Conservation (phyloP, 148 eudicot genomes). For the Vaccinium corymbosum region DNA sequence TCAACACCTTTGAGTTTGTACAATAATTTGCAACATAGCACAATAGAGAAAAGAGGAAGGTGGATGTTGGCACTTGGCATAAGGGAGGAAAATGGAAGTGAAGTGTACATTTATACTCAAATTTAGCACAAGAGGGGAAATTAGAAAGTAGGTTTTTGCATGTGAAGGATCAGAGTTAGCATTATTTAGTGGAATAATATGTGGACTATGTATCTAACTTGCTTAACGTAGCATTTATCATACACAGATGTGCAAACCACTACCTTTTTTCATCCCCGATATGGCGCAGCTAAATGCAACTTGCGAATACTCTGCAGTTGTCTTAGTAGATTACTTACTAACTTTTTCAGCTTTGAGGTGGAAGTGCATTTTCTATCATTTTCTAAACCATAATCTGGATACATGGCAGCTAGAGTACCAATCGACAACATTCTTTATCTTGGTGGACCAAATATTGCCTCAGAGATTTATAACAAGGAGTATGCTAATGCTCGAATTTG, state of each 20-base stretch:
- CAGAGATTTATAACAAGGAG: conserved; percentile 90
- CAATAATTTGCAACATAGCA: not conserved
- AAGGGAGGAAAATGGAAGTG: not conserved
- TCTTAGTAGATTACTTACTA: no score
- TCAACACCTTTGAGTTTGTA: not conserved
- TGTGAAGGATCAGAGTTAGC: not conserved
- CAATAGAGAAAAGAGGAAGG: not conserved
- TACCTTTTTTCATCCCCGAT: not conserved
- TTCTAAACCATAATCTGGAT: conserved; percentile 2
- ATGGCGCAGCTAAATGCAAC: no score
- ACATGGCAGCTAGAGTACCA: conserved; percentile 73
- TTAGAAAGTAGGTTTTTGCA: not conserved
- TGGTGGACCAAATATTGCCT: conserved; percentile 96
- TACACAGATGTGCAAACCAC: not conserved
- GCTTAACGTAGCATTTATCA: not conserved
- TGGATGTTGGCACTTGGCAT: not conserved
- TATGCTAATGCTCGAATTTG: conserved; percentile 97
- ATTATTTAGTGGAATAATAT: not conserved
- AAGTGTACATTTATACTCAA: not conserved
- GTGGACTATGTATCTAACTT: not conserved
- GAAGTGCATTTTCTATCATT: not conserved
- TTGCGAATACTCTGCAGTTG: no score
- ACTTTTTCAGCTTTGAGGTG: not conserved
- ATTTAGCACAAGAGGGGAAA: not conserved
- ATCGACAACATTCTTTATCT: conserved; percentile 86